Evolutionary conservation across 768 basidiomycete genomes (phyloP).

Genomic region (Phallus indusiatus): DNA sequence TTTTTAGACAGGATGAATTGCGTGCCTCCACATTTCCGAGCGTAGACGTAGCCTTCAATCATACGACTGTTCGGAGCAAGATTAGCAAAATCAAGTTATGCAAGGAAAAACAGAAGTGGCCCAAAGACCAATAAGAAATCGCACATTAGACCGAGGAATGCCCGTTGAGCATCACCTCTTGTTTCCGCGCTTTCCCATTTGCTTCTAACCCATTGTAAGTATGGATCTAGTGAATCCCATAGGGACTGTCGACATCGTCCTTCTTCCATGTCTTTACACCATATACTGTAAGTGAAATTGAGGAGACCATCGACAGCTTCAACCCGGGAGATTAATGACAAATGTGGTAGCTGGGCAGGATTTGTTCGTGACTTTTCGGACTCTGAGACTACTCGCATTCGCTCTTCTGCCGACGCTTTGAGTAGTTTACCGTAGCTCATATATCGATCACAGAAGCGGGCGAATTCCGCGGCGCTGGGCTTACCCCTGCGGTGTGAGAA

Average conservation of each 20-base stretch:
- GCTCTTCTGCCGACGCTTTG: slow-evolving; percentile 77
- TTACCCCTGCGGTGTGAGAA: slow-evolving; percentile 44
- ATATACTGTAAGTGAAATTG: slow-evolving; percentile 76
- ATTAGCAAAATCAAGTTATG: slow-evolving; percentile 19
- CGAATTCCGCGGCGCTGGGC: slow-evolving; percentile 37
- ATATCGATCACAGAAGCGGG: slow-evolving; percentile 60
- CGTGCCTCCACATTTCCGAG: slow-evolving; percentile 34
- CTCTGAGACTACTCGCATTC: slow-evolving; percentile 59
- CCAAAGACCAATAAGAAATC: slow-evolving; percentile 22
- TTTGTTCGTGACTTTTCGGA: slow-evolving; percentile 59
- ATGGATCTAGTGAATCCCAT: slow-evolving; percentile 62
- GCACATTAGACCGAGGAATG: slow-evolving; percentile 77
- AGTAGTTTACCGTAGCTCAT: slow-evolving; percentile 61
- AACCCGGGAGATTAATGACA: slow-evolving; percentile 64
- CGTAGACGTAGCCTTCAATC: slow-evolving; percentile 68
- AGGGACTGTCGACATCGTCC: slow-evolving; percentile 47
- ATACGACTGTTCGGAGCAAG: slow-evolving; percentile 46
- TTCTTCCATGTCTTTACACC: slow-evolving; percentile 42
- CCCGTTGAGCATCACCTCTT: slow-evolving; percentile 39
- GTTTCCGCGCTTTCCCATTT: slow-evolving; percentile 47
- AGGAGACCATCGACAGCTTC: slow-evolving; percentile 76
- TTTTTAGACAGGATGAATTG: background rate
- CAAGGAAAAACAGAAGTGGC: slow-evolving; percentile 1
- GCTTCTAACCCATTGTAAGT: slow-evolving; percentile 61
- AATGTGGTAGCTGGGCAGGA: slow-evolving; percentile 53